phyloP scores from a whole-genome alignment of 73 alveolate species.

The Effrenium voratum region DNA sequence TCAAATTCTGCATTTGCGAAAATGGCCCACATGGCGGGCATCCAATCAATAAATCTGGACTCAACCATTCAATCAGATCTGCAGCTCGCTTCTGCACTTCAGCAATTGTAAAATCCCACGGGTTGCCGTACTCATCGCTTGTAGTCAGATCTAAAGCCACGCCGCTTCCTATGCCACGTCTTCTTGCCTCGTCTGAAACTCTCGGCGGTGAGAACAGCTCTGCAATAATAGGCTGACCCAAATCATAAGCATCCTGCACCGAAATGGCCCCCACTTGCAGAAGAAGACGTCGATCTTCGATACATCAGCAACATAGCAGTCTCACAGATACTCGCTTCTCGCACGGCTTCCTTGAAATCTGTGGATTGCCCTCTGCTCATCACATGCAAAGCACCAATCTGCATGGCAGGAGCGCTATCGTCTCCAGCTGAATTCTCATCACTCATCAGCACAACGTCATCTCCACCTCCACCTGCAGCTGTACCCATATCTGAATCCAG shows the following conservation, averaged over 20 bases:
- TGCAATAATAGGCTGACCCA: not conserved
- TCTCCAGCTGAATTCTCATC: too few species aligned
- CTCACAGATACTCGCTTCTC: not conserved
- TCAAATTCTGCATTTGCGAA: not conserved
- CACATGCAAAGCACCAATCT: too few species aligned
- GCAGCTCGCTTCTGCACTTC: not conserved
- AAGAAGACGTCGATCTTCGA: not conserved
- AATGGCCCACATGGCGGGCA: not conserved
- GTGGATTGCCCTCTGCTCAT: too few species aligned
- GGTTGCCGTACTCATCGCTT: not conserved
- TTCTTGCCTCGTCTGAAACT: not conserved
- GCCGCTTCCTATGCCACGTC: not conserved
- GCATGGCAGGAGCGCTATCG: too few species aligned
- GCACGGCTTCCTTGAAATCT: too few species aligned
- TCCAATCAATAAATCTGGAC: not conserved
- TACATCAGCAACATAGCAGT: not conserved
- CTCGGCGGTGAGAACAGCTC: not conserved
- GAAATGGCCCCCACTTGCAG: not conserved
- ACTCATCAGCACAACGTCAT: too few species aligned
- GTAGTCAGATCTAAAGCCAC: constrained; percentile 1
- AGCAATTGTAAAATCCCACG: not conserved
- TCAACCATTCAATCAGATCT: not conserved
- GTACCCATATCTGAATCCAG: too few species aligned
- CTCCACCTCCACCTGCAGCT: too few species aligned
- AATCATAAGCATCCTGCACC: not conserved